Conservation (phyloP, 2,329 filamentous ascomycete genomes). For the Chaetomiaceae sp. region DNA sequence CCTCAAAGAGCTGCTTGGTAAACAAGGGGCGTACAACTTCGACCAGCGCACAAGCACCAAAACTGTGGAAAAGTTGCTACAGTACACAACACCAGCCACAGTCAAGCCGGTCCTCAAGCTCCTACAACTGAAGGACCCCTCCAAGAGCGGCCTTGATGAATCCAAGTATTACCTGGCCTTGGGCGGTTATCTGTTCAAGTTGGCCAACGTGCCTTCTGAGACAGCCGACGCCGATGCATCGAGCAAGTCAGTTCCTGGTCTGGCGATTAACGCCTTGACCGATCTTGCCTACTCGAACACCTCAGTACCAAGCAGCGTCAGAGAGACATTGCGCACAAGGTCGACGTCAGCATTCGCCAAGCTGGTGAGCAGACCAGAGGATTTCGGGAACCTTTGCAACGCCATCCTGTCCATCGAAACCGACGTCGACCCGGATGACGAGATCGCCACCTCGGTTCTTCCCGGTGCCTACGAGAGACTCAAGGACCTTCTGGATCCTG, state of each 20-base stretch:
- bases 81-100: constrained; percentile 52
- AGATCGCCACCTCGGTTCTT: constrained; percentile 48
- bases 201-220: constrained; percentile 39
- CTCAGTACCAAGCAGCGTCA: constrained; percentile 48
- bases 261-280: constrained; percentile 49
- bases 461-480: constrained; percentile 45
- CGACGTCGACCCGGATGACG: constrained; percentile 46
- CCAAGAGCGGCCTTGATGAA: constrained; percentile 31
- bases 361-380: constrained; percentile 49
- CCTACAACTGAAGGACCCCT: constrained; percentile 38
- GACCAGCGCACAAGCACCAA: constrained; percentile 83
- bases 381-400: constrained; percentile 49
- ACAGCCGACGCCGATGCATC: constrained; percentile 29
- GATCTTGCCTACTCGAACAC: constrained; percentile 51
- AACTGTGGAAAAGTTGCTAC: constrained; percentile 70
- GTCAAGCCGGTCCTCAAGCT: constrained; percentile 48
- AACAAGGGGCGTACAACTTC: constrained; percentile 70
- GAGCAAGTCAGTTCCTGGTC: constrained; percentile 35
- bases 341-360: constrained; percentile 55
- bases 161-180: constrained; percentile 46
- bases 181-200: constrained; percentile 50
- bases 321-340: constrained; percentile 51
- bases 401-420: constrained; percentile 51
- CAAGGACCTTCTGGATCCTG: constrained; percentile 45
- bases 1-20: constrained; percentile 63